Evolutionary conservation across 2,329 filamentous ascomycete species (phyloP).

Genomic region (Helotiales sp.): DNA sequence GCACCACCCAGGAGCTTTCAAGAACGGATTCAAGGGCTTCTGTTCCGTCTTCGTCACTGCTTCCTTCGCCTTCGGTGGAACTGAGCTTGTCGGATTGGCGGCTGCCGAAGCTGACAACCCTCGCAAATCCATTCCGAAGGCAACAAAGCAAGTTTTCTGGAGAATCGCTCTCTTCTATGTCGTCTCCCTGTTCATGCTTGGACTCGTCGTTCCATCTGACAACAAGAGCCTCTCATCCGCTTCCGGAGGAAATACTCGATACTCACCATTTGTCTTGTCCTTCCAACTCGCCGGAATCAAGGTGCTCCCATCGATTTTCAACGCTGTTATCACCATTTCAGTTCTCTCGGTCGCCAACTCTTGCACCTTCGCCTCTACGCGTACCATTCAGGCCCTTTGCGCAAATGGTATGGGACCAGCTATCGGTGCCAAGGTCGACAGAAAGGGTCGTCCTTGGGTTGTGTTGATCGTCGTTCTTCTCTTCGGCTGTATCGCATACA

Average conservation of each 20-base stretch:
- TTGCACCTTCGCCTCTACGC: conserved; percentile 87
- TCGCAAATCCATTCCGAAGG: conserved; percentile 79
- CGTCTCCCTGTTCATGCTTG: conserved; percentile 79
- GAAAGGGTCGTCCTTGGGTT: conserved; percentile 73
- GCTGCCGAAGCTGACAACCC: conserved; percentile 80
- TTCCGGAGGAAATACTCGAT: conserved; percentile 63
- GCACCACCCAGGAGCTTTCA: conserved; percentile 80
- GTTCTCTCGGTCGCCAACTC: conserved; percentile 92
- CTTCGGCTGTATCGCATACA: conserved; percentile 64
- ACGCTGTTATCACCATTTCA: conserved; percentile 87
- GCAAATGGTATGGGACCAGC: conserved; percentile 83
- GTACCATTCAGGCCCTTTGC: conserved; percentile 86
- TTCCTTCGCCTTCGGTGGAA: conserved; percentile 76
- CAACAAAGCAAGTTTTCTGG: conserved; percentile 95
- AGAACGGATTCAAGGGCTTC: conserved; percentile 82
- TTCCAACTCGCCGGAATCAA: conserved; percentile 84
- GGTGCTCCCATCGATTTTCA: conserved; percentile 86
- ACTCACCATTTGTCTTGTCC: conserved; percentile 92
- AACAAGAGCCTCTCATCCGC: conserved; percentile 63
- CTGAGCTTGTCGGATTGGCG: conserved; percentile 76
- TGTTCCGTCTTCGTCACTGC: conserved; percentile 79
- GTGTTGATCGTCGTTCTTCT: conserved; percentile 57
- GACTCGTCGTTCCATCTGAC: conserved; percentile 78
- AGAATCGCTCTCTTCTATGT: conserved; percentile 87
- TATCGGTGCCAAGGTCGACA: conserved; percentile 80